Evolutionary conservation across 2,329 filamentous ascomycete genomes (phyloP), one percentile per base, ranked within the genome.

Genomic region (Polychaeton citri): DNA sequence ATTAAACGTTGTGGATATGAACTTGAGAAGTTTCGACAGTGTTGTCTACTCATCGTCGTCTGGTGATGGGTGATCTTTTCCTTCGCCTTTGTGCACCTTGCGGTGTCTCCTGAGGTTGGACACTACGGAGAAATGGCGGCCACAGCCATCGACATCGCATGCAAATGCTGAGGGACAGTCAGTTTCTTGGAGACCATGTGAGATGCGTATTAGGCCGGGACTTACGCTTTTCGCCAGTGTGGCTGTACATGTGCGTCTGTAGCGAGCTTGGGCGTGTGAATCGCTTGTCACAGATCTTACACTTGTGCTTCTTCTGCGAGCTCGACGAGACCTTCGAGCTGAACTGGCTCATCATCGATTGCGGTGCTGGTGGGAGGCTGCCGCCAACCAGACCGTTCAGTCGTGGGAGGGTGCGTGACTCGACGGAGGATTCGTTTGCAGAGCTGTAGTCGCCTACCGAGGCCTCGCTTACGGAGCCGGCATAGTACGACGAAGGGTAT

Each of bases 241-340:
- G 88, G 62, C 86, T 94, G 64, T 95, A 95, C 82, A 95, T 95
- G 58, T 96, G 88, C 20, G 88, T 96, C 58, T 95, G 88, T 26
- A 96, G 62, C 10, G 88, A 95, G 55, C 86, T 94, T 2, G 88
- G 88, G 37, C 88, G 75, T 2, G 88, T 95, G 60, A 96, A 96
- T 30, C 88, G 78, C 72, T 96, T 95, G 62, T 95, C 88, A 67
- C 88, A 96, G 41, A 96, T 83, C 65, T 94, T 95, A 74, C 88
- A 96, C 69, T 95, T 95, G 67, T 96, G 90, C 71, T 96, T 96
- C 76, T 96, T 96, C 58, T 95, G 86, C 7, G 88, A 90, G 63
- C 85, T 94, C 13, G 84, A 87, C 0, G 86, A 87, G 35, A 95
- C 79, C 64, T 95, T 95, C 44, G 88, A 95, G 63, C 84, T 95